Conservation (phyloP, 1,139 yeast genomes). For the Magnusiomyces suaveolens region DNA sequence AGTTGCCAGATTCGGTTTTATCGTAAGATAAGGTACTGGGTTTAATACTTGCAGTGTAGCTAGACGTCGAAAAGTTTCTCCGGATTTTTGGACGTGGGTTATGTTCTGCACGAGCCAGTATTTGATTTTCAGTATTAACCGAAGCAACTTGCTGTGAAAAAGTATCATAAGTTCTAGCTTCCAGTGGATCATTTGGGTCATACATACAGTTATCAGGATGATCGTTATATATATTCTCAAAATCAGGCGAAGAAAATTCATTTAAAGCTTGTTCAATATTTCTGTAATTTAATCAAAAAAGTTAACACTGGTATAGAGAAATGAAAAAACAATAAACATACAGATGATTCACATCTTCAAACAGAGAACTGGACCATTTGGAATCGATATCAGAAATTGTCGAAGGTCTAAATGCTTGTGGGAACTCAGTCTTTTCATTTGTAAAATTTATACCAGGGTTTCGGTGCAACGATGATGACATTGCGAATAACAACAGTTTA, state of each 20-base stretch:
- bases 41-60: neutral
- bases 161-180: neutral
- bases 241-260: neutral
- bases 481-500: neutral
- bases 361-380: neutral
- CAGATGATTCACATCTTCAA: neutral
- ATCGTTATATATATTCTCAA: neutral
- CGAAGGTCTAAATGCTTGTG: neutral
- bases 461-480: slow-evolving; percentile 1
- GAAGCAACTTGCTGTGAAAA: neutral
- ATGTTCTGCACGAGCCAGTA: neutral
- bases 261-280: neutral
- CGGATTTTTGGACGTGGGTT: neutral
- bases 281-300: neutral
- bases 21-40: neutral
- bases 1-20: neutral
- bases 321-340: neutral
- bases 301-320: neutral
- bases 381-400: neutral
- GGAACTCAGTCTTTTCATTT: neutral
- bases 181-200: neutral
- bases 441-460: neutral
- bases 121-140: neutral
- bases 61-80: neutral
- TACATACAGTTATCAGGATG: neutral